Evolutionary conservation across 768 basidiomycete species (phyloP).

Genomic region (Leccinum longicurvipes): DNA sequence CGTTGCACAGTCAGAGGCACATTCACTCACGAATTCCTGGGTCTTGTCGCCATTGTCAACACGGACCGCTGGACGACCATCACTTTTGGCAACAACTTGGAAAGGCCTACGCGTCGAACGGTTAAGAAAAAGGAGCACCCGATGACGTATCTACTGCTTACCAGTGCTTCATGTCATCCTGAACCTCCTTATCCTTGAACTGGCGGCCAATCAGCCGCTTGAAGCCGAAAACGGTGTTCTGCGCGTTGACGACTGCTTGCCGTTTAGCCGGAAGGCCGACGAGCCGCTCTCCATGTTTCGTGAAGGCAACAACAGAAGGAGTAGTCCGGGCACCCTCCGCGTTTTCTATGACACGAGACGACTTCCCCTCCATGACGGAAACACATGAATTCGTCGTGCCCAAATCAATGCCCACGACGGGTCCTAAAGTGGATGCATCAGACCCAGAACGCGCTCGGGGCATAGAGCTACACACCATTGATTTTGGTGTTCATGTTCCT

Average conservation of each 20-base stretch:
- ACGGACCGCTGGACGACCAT: constrained; percentile 76
- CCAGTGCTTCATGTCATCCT: constrained; percentile 87
- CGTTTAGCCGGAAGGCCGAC: constrained; percentile 96
- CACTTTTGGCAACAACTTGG: constrained; percentile 65
- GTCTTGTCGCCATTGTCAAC: constrained; percentile 85
- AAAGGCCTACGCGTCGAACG: constrained; percentile 58
- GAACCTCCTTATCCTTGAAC: constrained; percentile 90
- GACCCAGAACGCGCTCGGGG: not conserved
- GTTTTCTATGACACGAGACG: constrained; percentile 94
- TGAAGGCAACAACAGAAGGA: constrained; percentile 97
- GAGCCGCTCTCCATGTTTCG: constrained; percentile 95
- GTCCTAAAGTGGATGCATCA: constrained; percentile 43
- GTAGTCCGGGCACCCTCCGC: constrained; percentile 97
- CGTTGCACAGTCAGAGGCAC: not conserved
- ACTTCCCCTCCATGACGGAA: constrained; percentile 94
- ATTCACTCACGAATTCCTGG: constrained; percentile 67
- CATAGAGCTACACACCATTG: constrained; percentile 50
- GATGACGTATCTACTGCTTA: constrained; percentile 29
- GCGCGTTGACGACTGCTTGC: constrained; percentile 92
- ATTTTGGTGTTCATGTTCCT: constrained; percentile 97
- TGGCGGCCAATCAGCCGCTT: constrained; percentile 94
- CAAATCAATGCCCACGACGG: constrained; percentile 95
- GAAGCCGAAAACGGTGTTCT: constrained; percentile 92
- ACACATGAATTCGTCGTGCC: constrained; percentile 93
- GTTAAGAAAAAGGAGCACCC: not conserved